Evolutionary conservation across 1,139 yeast genomes (phyloP), one percentile per base, ranked within the genome.

Genomic region (Suhomyces terraborum): DNA sequence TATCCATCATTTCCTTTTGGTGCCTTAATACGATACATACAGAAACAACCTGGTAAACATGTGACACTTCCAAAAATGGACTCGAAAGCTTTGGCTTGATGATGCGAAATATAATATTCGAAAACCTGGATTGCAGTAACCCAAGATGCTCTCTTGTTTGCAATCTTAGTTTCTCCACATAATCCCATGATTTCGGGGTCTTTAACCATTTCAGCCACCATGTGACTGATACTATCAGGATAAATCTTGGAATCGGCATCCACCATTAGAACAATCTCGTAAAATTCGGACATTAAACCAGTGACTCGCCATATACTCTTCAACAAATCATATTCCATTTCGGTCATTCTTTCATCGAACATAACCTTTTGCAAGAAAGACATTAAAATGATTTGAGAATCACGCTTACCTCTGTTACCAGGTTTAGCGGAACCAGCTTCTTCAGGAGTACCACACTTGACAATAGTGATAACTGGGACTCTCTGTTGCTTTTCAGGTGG

Each of bases 371-470:
- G 97, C 56, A 93, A 73, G 64, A 91, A 91, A 1, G 93, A 81
- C 98, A 93, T 93, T 55, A 93, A 71, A 48, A 93, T 84, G 48
- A 93, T 84, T 64, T 93, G 98, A 18, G 97, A 88, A 64, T 93
- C 98, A 67, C 98, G 87, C 64, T 93, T 93, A 66, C 98, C 98
- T 72, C 98, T 82, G 64, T 93, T 93, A 55, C 98, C 98, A 9
- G 98, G 97, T 58, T 93, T 93, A n/a, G 94, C 75, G 6, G 83
- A 68, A 16, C 68, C 65, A 14, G 80, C 82, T 61, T 93, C 98
- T 26, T 79, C 84, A 5, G 93, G 89, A 0, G 96, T 86, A 49
- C 98, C 98, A 65, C 96, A 88, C 63, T 93, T 93, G 33, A 88
- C 96, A 54, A 93, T 73, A 19, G 84, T 71, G 20, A 93, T 59